Percentiles rank a stretch among this genome's conserved stretches.
Conservation (phyloP, 305 asterid species). For the Ruellia speciosa region DNA sequence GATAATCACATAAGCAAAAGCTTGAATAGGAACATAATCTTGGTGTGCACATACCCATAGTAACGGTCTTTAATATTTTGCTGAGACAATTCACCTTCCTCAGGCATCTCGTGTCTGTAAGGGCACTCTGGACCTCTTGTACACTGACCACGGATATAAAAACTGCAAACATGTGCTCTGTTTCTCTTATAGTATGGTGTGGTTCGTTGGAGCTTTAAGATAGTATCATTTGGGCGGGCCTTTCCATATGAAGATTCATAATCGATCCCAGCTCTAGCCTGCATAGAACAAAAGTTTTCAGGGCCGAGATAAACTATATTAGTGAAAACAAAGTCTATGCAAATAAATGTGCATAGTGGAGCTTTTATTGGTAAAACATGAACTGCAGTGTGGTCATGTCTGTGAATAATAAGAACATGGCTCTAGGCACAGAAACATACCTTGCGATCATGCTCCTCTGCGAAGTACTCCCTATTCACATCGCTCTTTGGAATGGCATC, state of each 20-base stretch:
- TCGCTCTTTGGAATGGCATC: slow-evolving; percentile 96
- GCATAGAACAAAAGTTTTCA: slow-evolving; percentile 21
- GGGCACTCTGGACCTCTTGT: slow-evolving; percentile 97
- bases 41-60: slow-evolving; percentile 57
- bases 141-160: slow-evolving; percentile 86
- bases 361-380: neutral
- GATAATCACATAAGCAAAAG: neutral
- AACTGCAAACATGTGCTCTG: slow-evolving; percentile 91
- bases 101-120: slow-evolving; percentile 95
- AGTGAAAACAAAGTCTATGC: neutral
- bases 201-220: slow-evolving; percentile 88
- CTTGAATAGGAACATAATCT: slow-evolving; percentile 11
- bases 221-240: slow-evolving; percentile 78
- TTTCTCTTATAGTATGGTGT: slow-evolving; percentile 90
- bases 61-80: slow-evolving; percentile 93
- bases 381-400: neutral
- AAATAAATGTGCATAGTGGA: neutral
- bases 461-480: slow-evolving; percentile 83
- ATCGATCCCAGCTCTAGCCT: slow-evolving; percentile 97
- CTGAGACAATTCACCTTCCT: slow-evolving; percentile 84
- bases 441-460: slow-evolving; percentile 94
- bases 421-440: slow-evolving; percentile 27
- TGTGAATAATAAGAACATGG: neutral
- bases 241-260: slow-evolving; percentile 89
- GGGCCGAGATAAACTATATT: neutral